A percentile compares a stretch with the other conserved stretches of the same genome.
phyloP scores from a whole-genome alignment of 805 yeast genomes.

The Komagataella pastoris region DNA sequence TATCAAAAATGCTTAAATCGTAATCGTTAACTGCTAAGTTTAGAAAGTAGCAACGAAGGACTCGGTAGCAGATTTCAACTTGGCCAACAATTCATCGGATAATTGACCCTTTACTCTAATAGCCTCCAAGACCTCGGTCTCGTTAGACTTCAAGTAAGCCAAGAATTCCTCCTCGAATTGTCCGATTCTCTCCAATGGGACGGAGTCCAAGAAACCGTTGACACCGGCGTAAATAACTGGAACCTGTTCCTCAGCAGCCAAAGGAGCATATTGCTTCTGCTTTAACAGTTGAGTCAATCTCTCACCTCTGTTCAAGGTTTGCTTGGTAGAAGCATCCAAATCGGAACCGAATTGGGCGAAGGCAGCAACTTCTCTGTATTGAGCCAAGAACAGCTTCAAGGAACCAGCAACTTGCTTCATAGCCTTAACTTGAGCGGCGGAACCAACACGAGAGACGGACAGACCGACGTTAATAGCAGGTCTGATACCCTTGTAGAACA shows the following conservation, averaged over 20 bases:
- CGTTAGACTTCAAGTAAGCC: constrained; percentile 85
- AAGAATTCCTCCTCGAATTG: constrained; percentile 89
- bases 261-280: constrained; percentile 95
- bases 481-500: constrained; percentile 99
- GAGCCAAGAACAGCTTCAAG: constrained; percentile 98
- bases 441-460: constrained; percentile 99
- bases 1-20: neutral
- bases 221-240: constrained; percentile 99
- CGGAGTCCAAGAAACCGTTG: constrained; percentile 90
- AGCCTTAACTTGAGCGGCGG: constrained; percentile 99
- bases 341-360: constrained; percentile 99
- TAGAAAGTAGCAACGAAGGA: constrained; percentile 85
- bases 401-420: constrained; percentile 99
- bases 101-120: constrained; percentile 86
- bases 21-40: constrained; percentile 8
- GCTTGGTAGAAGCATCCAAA: constrained; percentile 98
- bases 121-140: constrained; percentile 69
- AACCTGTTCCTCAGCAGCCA: constrained; percentile 98
- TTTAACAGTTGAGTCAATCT: constrained; percentile 97
- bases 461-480: constrained; percentile 99
- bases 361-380: constrained; percentile 99
- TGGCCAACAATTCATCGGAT: constrained; percentile 72
- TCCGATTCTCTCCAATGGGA: constrained; percentile 76
- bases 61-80: constrained; percentile 86
- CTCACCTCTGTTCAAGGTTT: constrained; percentile 99